Base-by-base conservation (phyloP, 805 yeast genomes). In the Peterozyma toletana region DNA sequence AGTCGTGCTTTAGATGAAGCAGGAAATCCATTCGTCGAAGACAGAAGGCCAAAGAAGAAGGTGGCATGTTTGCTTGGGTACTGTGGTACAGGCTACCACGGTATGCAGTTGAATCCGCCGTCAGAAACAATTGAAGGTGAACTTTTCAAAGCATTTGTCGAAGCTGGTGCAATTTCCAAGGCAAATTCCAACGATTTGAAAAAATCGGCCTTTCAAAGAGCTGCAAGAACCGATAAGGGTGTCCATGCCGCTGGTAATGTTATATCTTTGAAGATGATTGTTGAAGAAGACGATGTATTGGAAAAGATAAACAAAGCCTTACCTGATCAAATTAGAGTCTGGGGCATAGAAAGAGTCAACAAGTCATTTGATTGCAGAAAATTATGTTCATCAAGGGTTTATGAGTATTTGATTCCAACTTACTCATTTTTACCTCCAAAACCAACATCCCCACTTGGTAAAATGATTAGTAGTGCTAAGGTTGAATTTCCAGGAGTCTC, bases 221-320 rank as follows among this genome's bases (percentile, higher is more conserved):
- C 90, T 42, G 91, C 91, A 4, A 73, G 91, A 66, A 84, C 91
- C 3, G 98, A 90, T 62, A 91, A 91, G 63, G 98, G 97, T 48
- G 98, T 90, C 18, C 98, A 90, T 64, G 97, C 98, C 11, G 96
- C 96, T 2, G 97, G 97, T 29, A 90, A 90, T 60, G 88, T 89
- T 17, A 76, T 91, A 37, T 83, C 95, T 13, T 68, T 85, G 53
- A 90, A 90, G 59, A 65, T 90, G 71, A 86, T 87, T 53, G 73
- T 87, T 42, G 96, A 88, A 58, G 96, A 90, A 55, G 78, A 72
- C 11, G 83, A 87, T 43, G 74, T 88, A 41, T 73, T 83, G 37
- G 70, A 72, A 38, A 86, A 81, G 59, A 83, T 93, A 63, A 93
- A 93, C 62, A 63, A 70, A 2, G 60, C 69, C 30, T 69, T 93